phyloP scores from a whole-genome alignment of 495 filamentous ascomycete genomes.

The Neurospora sp. region DNA sequence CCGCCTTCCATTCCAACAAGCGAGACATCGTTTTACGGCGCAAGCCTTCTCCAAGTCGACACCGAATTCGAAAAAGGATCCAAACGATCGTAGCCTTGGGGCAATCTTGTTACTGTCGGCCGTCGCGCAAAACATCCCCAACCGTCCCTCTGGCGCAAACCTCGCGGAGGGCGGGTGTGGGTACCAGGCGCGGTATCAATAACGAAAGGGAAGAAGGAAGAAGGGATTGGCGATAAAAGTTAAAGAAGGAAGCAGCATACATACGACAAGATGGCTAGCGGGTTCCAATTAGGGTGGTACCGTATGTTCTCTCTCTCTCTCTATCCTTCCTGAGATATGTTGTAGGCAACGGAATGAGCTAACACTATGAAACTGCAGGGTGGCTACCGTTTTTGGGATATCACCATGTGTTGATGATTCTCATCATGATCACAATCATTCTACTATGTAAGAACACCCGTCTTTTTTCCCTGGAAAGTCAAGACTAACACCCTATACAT shows the following conservation, averaged over 20 bases:
- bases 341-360: slow-evolving; percentile 1
- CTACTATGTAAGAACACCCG: slow-evolving; percentile 66
- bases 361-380: slow-evolving; percentile 38
- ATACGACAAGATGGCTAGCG: background rate
- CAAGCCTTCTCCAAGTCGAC: background rate
- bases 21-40: background rate
- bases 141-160: slow-evolving; percentile 10
- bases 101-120: background rate
- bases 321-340: background rate
- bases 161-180: slow-evolving; percentile 34
- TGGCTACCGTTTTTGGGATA: slow-evolving; percentile 93
- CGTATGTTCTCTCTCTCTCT: slow-evolving; percentile 22
- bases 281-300: slow-evolving; percentile 38
- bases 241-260: slow-evolving; percentile 15
- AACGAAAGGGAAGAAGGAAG: background rate
- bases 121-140: slow-evolving; percentile 2
- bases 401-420: slow-evolving; percentile 96
- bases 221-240: background rate
- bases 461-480: background rate
- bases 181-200: slow-evolving; percentile 10
- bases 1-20: background rate
- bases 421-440: slow-evolving; percentile 90
- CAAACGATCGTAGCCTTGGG: background rate
- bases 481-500: slow-evolving; percentile 2
- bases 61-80: background rate